phyloP scores from a whole-genome alignment of 805 yeast species.

The Candida maesae region DNA sequence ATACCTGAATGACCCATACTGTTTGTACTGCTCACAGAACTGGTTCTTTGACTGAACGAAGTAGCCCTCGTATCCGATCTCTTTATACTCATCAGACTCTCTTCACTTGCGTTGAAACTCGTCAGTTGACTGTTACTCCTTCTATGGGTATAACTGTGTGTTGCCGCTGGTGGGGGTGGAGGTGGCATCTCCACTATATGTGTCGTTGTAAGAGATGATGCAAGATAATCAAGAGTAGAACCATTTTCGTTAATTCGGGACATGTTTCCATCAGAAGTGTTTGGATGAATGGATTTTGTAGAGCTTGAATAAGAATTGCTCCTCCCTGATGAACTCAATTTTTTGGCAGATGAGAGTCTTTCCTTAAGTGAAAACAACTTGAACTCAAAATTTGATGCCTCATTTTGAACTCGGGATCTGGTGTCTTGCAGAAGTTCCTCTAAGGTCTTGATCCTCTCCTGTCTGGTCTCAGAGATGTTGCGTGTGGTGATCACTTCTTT shows the following conservation, averaged over 20 bases:
- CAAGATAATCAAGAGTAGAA: neutral
- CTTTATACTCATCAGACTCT: constrained; percentile 9
- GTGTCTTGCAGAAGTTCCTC: constrained; percentile 49
- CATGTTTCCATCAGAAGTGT: constrained; percentile 3
- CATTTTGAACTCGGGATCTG: constrained; percentile 3
- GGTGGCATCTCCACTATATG: neutral
- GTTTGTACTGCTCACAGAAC: constrained; percentile 2
- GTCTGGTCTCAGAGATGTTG: constrained; percentile 54
- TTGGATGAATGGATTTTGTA: constrained; percentile 1
- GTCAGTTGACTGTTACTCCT: neutral
- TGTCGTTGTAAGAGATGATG: neutral
- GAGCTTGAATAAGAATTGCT: constrained; percentile 5
- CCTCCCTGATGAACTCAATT: constrained; percentile 29
- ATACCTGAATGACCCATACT: constrained; percentile 1
- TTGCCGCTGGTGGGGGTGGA: neutral
- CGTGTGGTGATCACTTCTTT: constrained; percentile 54
- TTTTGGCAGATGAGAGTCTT: constrained; percentile 18
- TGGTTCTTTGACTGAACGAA: constrained; percentile 1
- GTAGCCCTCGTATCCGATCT: constrained; percentile 9
- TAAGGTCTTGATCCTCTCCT: constrained; percentile 51
- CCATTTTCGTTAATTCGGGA: constrained; percentile 8
- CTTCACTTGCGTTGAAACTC: constrained; percentile 3
- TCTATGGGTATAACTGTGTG: neutral
- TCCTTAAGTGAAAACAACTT: constrained; percentile 19
- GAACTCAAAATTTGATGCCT: constrained; percentile 9